phyloP scores from a whole-genome alignment of 305 asterid genomes.

The Fraxinus baroniana region DNA sequence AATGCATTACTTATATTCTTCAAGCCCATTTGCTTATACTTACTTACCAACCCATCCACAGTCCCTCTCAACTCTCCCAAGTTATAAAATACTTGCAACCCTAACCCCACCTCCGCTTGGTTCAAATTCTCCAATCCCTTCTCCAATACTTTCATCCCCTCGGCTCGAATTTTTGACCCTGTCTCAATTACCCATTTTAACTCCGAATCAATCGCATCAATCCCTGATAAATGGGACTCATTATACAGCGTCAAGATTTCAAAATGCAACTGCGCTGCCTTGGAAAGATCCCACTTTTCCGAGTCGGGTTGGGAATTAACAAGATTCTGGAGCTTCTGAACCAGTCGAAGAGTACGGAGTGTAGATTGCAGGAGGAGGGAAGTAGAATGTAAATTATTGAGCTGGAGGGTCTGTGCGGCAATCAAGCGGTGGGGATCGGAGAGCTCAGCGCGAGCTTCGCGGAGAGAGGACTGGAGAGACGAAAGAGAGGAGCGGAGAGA shows the following conservation, averaged over 20 bases:
- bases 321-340: conserved; percentile 60
- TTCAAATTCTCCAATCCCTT: conserved; percentile 88
- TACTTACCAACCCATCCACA: conserved; percentile 78
- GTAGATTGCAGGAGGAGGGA: conserved; percentile 60
- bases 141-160: conserved; percentile 81
- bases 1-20: conserved; percentile 69
- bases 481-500: conserved; percentile 67
- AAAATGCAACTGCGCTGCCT: conserved; percentile 83
- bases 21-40: conserved; percentile 72
- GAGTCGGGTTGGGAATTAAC: conserved; percentile 50
- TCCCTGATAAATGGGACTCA: conserved; percentile 66
- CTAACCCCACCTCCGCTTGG: conserved; percentile 91
- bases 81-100: conserved; percentile 87
- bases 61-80: conserved; percentile 90
- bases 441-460: conserved; percentile 67
- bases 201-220: conserved; percentile 73
- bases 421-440: conserved; percentile 74
- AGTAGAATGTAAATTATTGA: conserved; percentile 66
- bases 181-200: conserved; percentile 79
- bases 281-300: conserved; percentile 71
- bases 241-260: conserved; percentile 67
- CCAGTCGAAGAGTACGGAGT: conserved; percentile 49
- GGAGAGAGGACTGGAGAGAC: conserved; percentile 67
- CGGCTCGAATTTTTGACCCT: conserved; percentile 65
- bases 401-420: conserved; percentile 62